phyloP scores from a whole-genome alignment of 2,329 filamentous ascomycete species.

The Colletotrichum orchidophilum region DNA sequence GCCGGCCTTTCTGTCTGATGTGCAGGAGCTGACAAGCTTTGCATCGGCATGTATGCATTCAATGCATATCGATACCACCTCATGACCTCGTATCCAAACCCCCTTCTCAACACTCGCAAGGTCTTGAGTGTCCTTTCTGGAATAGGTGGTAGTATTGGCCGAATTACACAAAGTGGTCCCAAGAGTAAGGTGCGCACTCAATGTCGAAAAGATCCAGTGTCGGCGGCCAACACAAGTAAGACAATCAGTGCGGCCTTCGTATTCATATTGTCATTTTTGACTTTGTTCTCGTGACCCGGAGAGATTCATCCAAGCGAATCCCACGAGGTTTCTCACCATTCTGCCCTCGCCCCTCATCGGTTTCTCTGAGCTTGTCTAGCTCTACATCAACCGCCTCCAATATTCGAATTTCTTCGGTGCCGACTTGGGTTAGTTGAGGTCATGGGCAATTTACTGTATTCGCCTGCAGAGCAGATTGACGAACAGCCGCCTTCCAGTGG shows the following conservation, averaged over 20 bases:
- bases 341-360: not conserved
- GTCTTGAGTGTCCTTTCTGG: not conserved
- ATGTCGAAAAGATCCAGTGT: not conserved
- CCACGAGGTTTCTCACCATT: not conserved
- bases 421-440: not conserved
- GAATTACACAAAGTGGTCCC: not conserved
- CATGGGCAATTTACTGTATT: not conserved
- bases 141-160: not conserved
- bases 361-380: not conserved
- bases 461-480: not conserved
- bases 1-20: constrained; percentile 10
- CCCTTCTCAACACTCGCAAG: not conserved
- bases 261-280: not conserved
- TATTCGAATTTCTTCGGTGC: not conserved
- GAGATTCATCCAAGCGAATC: not conserved
- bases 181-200: not conserved
- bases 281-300: not conserved
- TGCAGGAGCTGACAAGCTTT: not conserved
- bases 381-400: not conserved
- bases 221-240: not conserved
- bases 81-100: not conserved
- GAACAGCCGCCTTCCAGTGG: not conserved
- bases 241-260: not conserved
- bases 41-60: not conserved
- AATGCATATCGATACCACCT: not conserved